A percentile compares a stretch with the other conserved stretches of the same genome.
Conservation (phyloP, 2,329 filamentous ascomycete genomes). For the Alternaria rosae region DNA sequence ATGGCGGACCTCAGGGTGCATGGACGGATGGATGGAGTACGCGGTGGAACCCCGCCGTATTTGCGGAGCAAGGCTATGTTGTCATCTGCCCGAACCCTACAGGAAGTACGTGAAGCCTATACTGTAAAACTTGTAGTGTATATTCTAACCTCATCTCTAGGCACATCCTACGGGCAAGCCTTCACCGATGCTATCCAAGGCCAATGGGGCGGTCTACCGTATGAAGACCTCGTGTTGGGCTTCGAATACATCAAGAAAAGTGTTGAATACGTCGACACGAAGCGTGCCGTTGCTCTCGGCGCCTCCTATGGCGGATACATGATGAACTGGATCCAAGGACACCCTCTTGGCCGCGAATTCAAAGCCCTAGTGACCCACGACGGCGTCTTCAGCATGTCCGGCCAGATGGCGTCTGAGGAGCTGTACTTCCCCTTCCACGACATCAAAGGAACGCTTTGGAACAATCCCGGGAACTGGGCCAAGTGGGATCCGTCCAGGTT, state of each 20-base stretch:
- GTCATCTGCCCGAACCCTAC: constrained; percentile 84
- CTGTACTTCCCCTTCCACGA: constrained; percentile 61
- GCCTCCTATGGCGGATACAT: constrained; percentile 61
- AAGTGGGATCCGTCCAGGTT: constrained; percentile 66
- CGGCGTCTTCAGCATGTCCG: constrained; percentile 74
- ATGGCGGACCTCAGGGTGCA: constrained; percentile 81
- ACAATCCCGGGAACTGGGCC: constrained; percentile 58
- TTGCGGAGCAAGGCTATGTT: constrained; percentile 87
- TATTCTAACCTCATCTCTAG: neutral
- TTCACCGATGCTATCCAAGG: constrained; percentile 78
- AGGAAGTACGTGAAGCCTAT: constrained; percentile 63
- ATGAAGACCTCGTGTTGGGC: constrained; percentile 79
- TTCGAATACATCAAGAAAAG: constrained; percentile 76
- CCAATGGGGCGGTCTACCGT: constrained; percentile 86
- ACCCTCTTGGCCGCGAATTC: constrained; percentile 81
- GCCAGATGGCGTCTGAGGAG: constrained; percentile 60
- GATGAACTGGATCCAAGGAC: constrained; percentile 86
- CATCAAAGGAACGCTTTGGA: constrained; percentile 46
- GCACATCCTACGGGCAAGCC: constrained; percentile 76
- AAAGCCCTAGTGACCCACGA: constrained; percentile 89
- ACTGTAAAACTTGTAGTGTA: neutral
- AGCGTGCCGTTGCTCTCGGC: constrained; percentile 74
- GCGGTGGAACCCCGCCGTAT: constrained; percentile 85
- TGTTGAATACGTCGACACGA: constrained; percentile 72
- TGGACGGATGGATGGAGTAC: constrained; percentile 81